A percentile compares a stretch with the other conserved stretches of the same genome.
phyloP scores from a whole-genome alignment of 2,329 filamentous ascomycete genomes.

The Onygena corvina region DNA sequence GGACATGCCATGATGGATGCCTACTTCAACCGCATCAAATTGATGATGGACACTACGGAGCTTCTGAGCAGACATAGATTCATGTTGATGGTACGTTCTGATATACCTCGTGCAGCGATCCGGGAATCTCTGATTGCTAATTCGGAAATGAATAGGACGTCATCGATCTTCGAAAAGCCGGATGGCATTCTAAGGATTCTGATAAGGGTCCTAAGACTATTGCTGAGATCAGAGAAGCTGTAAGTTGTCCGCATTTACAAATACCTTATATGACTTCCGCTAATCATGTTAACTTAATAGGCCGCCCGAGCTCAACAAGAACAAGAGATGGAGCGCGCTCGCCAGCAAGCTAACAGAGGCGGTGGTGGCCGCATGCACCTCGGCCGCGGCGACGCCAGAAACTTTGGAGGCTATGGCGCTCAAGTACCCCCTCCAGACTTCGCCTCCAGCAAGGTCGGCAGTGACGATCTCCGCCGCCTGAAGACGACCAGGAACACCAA shows the following conservation, averaged over 20 bases:
- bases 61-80: constrained; percentile 82
- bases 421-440: constrained; percentile 60
- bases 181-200: constrained; percentile 76
- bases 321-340: constrained; percentile 53
- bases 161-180: constrained; percentile 62
- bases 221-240: constrained; percentile 74
- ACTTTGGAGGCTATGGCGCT: constrained; percentile 56
- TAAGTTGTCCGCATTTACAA: constrained; percentile 29
- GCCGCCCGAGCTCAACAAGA: constrained; percentile 70
- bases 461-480: constrained; percentile 81
- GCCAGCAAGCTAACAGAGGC: constrained; percentile 45
- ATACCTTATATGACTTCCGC: not conserved
- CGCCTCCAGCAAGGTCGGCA: constrained; percentile 68
- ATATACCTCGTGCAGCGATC: too few species aligned
- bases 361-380: constrained; percentile 55
- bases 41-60: constrained; percentile 65
- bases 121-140: too few species aligned
- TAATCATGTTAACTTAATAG: constrained; percentile 15
- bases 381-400: constrained; percentile 77
- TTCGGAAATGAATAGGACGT: constrained; percentile 58
- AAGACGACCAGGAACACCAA: constrained; percentile 48
- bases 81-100: constrained; percentile 63
- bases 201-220: constrained; percentile 97
- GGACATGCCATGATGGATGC: constrained; percentile 77
- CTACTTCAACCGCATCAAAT: constrained; percentile 82